A percentile compares a stretch with the other conserved stretches of the same genome.
Evolutionary conservation across 2,329 filamentous ascomycete genomes (phyloP).

Genomic region (Phoma herbarum): DNA sequence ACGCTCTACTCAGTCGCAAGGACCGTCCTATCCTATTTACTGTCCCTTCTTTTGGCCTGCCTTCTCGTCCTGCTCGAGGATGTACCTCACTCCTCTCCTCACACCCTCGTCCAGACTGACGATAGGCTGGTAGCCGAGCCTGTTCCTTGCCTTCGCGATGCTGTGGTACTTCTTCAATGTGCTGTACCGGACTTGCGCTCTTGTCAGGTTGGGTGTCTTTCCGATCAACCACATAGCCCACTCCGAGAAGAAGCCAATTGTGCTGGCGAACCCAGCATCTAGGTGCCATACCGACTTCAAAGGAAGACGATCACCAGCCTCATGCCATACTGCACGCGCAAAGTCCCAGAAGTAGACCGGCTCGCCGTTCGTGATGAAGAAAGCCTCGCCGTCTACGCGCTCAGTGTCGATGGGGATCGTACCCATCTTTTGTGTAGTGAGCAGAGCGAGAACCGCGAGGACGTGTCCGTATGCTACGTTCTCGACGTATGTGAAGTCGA

Average conservation of each 20-base stretch:
- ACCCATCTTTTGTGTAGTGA: conserved; percentile 53
- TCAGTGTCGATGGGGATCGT: conserved; percentile 55
- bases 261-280: conserved; percentile 52
- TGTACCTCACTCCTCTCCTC: conserved; percentile 55
- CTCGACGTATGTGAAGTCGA: conserved; percentile 63
- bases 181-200: conserved; percentile 67
- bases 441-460: conserved; percentile 59
- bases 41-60: conserved; percentile 48
- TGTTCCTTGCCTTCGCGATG: conserved; percentile 75
- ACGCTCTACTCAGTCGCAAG: not conserved
- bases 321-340: conserved; percentile 57
- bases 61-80: conserved; percentile 45
- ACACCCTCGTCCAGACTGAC: conserved; percentile 72
- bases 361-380: conserved; percentile 62
- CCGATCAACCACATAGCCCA: conserved; percentile 57
- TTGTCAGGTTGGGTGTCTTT: conserved; percentile 57
- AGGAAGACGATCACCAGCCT: conserved; percentile 52
- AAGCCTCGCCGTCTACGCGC: conserved; percentile 60
- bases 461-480: conserved; percentile 63
- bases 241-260: conserved; percentile 56
- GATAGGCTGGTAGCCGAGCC: conserved; percentile 74
- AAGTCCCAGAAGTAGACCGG: conserved; percentile 63
- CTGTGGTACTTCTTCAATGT: conserved; percentile 81
- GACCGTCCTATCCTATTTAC: conserved; percentile 21
- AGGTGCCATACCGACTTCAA: conserved; percentile 55